A percentile compares a stretch with the other conserved stretches of the same genome.
Evolutionary conservation across 1,284 basidiomycete species (phyloP).

Genomic region (Phylloporus sp.): DNA sequence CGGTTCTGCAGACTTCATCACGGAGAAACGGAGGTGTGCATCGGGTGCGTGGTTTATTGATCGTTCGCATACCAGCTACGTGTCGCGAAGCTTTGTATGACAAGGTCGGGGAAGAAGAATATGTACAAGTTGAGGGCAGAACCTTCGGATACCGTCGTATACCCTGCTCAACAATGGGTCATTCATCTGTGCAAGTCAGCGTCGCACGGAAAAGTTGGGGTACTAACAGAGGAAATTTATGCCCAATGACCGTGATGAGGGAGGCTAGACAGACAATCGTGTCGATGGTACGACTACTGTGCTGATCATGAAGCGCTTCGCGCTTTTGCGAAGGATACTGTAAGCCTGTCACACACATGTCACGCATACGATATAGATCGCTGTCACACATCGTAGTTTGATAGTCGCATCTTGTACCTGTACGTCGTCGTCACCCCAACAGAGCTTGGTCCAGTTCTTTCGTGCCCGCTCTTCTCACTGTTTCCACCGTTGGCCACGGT

Average conservation of each 20-base stretch:
- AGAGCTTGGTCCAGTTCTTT: too few relatives aligned
- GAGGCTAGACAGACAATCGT: constrained; percentile 44
- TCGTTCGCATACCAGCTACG: constrained; percentile 30
- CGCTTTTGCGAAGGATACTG: constrained; percentile 32
- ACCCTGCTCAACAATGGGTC: constrained; percentile 37
- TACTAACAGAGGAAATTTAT: constrained; percentile 23
- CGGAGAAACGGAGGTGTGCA: constrained; percentile 36
- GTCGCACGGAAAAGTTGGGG: constrained; percentile 2
- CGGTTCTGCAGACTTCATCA: constrained; percentile 43
- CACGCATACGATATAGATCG: too few relatives aligned
- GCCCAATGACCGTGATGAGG: constrained; percentile 36
- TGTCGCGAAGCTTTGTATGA: constrained; percentile 36
- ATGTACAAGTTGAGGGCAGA: constrained; percentile 28
- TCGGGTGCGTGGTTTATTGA: constrained; percentile 41
- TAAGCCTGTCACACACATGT: too few relatives aligned
- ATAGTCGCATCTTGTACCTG: too few relatives aligned
- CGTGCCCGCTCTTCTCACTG: too few relatives aligned
- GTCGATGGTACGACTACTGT: constrained; percentile 28
- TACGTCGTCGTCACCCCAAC: too few relatives aligned
- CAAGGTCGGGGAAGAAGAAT: constrained; percentile 35
- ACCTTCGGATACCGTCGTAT: constrained; percentile 35
- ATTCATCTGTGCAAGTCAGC: constrained; percentile 36
- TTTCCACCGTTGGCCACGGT: too few relatives aligned
- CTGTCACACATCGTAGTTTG: too few relatives aligned
- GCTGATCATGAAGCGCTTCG: constrained; percentile 24